Evolutionary conservation across 768 basidiomycete species (phyloP).

Genomic region (Lentinula detonsa): DNA sequence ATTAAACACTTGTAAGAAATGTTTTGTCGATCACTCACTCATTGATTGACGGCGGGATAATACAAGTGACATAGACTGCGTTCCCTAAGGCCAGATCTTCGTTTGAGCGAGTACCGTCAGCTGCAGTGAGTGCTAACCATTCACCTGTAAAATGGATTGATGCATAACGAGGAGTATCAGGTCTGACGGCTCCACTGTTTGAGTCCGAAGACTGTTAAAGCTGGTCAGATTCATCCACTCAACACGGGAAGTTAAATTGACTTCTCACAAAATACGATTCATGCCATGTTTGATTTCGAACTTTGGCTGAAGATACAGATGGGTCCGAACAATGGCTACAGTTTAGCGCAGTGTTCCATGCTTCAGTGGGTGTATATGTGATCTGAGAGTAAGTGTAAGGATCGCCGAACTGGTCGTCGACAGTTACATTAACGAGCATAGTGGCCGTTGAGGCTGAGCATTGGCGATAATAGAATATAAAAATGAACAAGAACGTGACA

Average conservation of each 20-base stretch:
- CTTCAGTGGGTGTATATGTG: conserved; percentile 12
- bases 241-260: neutral
- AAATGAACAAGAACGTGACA: conserved; percentile 2
- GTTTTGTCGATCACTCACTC: neutral
- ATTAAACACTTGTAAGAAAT: neutral
- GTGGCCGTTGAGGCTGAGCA: neutral
- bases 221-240: neutral
- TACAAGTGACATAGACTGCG: conserved; percentile 11
- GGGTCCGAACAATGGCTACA: neutral
- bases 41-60: neutral
- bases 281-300: conserved; percentile 4
- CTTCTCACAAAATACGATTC: conserved; percentile 4
- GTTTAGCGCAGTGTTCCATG: conserved; percentile 11
- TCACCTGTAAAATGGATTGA: conserved; percentile 8
- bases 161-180: conserved; percentile 4
- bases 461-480: neutral
- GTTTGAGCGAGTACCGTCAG: neutral
- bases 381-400: conserved; percentile 13
- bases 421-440: conserved; percentile 20
- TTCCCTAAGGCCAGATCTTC: neutral
- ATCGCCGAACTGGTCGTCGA: conserved; percentile 23
- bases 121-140: neutral
- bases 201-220: neutral
- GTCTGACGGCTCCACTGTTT: neutral
- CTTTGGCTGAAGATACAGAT: neutral